Base-by-base conservation (phyloP, 2,329 filamentous ascomycete species). In the Pseudogymnoascus sp. region DNA sequence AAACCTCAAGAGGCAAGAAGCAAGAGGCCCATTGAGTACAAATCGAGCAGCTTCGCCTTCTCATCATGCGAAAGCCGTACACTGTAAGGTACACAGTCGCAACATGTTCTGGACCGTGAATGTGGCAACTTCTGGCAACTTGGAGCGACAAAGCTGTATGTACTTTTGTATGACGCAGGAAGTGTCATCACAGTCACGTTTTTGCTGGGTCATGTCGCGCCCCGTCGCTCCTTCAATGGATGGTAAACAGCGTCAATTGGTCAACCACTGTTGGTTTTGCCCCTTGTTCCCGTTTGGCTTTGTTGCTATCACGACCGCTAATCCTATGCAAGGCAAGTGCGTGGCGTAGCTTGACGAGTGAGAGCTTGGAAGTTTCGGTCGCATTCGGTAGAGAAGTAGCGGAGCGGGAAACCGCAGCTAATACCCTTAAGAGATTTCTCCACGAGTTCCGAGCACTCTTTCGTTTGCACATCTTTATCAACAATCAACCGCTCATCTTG, bases 241-340 rank as follows among this genome's bases (percentile, higher is more conserved):
- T n/a, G 41, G 41, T 52, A 52, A 52, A 9, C 23, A 52, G 2
- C 23, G 4, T 30, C 41, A 52, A 52, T 52, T 52, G 41, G 41
- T 52, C 41, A 19, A 52, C 41, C 41, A 28, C n/a, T 12, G 41
- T 52, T 52, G 41, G 41, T n/a, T 52, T 52, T 52, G 41, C 41
- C 41, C 41, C 41, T 52, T 52, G 41, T 52, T 52, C 41, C 23
- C 41, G 26, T 52, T 52, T 52, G 41, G 26, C 41, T 52, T 52
- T 52, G 41, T 52, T 52, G 41, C 41, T 52, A 52, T 52, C 41
- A 30, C 41, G 23, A 52, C 41, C 41, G 41, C 41, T 52, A 52
- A 52, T 18, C 41, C 41, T 52, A 52, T 52, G 41, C 41, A 52
- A 62, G 61, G 69, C 67, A 64, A 63, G 59, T 57, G 61, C 61